These are phyloP conservation scores for Scytalidium sp. DNA, from an alignment of 2,329 filamentous ascomycete species.

Conservation along the genomic window DNA sequence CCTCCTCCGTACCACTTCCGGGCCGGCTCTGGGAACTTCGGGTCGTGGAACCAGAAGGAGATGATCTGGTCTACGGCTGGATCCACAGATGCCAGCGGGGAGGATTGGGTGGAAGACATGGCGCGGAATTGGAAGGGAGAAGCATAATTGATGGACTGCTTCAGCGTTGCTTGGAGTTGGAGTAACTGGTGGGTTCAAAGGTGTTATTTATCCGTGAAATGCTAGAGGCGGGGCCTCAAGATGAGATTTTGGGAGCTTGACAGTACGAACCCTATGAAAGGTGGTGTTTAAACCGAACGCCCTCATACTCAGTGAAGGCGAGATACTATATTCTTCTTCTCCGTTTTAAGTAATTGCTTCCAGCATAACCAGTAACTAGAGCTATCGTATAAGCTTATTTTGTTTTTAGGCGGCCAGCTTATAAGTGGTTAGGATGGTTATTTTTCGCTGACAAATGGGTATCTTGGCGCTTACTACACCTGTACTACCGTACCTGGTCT, in stretches of 20 bases:
- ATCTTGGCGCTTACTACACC: too few species aligned
- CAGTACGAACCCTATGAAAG: neutral
- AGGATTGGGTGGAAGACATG: constrained; percentile 13
- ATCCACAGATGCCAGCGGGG: neutral
- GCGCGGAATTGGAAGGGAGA: constrained; percentile 6
- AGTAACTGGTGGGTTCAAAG: too few species aligned
- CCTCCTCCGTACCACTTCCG: constrained; percentile 16
- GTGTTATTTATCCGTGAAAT: neutral
- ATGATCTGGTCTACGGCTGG: constrained; percentile 13
- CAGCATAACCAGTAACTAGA: too few species aligned
- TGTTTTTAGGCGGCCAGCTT: too few species aligned
- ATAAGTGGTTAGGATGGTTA: too few species aligned
- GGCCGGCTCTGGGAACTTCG: neutral
- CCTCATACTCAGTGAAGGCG: neutral
- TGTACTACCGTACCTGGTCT: too few species aligned
- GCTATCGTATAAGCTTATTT: too few species aligned
- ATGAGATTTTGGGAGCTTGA: neutral
- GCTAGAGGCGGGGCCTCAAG: neutral
- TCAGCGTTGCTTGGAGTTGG: neutral
- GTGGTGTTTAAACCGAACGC: neutral
- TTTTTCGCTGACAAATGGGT: too few species aligned
- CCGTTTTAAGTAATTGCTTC: too few species aligned
- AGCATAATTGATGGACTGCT: neutral
- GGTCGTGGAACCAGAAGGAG: constrained; percentile 14
- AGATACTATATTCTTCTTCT: too few species aligned